A percentile compares a stretch with the other conserved stretches of the same genome.
These are phyloP conservation scores for Fennellomyces sp. DNA, from an alignment of 371 early-diverging fungal species.

Conservation along the genomic window DNA sequence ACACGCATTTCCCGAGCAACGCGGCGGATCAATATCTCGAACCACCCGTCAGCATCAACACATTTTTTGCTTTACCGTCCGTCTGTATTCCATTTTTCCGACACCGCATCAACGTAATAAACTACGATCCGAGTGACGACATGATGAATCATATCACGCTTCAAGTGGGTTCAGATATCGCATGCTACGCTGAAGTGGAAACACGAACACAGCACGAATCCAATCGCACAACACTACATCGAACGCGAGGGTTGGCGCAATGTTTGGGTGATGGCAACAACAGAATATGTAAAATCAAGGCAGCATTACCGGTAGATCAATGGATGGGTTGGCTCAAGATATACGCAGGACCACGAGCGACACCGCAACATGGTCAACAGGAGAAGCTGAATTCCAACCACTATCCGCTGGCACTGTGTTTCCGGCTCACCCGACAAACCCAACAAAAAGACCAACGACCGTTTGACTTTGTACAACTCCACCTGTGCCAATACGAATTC, in stretches of 20 bases:
- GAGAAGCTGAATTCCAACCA: slow-evolving; percentile 16
- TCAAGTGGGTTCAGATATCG: slow-evolving; percentile 20
- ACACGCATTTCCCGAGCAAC: slow-evolving; percentile 43
- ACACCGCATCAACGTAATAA: slow-evolving; percentile 27
- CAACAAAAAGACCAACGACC: neutral
- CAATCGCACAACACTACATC: neutral
- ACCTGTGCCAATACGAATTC: slow-evolving; percentile 34
- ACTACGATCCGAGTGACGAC: slow-evolving; percentile 21
- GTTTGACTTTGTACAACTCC: slow-evolving; percentile 48
- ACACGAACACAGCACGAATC: slow-evolving; percentile 11
- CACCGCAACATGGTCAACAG: slow-evolving; percentile 10
- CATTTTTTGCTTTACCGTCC: slow-evolving; percentile 42
- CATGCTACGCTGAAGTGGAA: slow-evolving; percentile 44
- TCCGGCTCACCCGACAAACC: slow-evolving; percentile 21
- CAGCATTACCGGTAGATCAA: slow-evolving; percentile 36
- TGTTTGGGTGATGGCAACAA: slow-evolving; percentile 15
- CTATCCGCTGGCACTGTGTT: slow-evolving; percentile 36
- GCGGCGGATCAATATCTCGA: slow-evolving; percentile 32
- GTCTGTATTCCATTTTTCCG: slow-evolving; percentile 38
- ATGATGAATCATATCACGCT: slow-evolving; percentile 24
- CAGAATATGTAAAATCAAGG: slow-evolving; percentile 41
- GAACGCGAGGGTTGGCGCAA: slow-evolving; percentile 39
- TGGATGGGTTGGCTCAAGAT: slow-evolving; percentile 46
- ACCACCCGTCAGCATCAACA: slow-evolving; percentile 24
- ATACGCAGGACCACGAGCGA: slow-evolving; percentile 33